Percentiles rank a stretch among this genome's conserved stretches.
phyloP scores from a whole-genome alignment of 352 stramenopile species.

The Peronosclerospora sorghi region DNA sequence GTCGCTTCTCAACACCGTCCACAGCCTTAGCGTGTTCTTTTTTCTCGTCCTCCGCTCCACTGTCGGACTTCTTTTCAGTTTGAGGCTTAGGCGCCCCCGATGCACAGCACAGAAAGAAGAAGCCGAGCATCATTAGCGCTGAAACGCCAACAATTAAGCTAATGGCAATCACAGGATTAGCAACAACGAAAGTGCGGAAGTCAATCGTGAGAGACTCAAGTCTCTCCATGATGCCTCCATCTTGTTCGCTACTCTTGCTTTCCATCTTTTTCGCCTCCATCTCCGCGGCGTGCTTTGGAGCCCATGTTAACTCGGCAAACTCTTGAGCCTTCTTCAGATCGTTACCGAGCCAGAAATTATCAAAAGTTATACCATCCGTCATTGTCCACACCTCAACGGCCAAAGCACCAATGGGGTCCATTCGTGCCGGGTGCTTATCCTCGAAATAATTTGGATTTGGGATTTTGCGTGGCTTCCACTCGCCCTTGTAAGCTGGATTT shows the following conservation, averaged over 20 bases:
- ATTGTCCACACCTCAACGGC: slow-evolving; percentile 89
- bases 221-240: slow-evolving; percentile 35
- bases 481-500: slow-evolving; percentile 89
- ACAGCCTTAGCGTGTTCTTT: slow-evolving; percentile 30
- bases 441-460: slow-evolving; percentile 86
- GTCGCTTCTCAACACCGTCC: slow-evolving; percentile 26
- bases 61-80: slow-evolving; percentile 23
- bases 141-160: slow-evolving; percentile 30
- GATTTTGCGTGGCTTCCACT: slow-evolving; percentile 86
- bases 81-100: slow-evolving; percentile 16
- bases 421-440: slow-evolving; percentile 55
- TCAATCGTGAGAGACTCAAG: slow-evolving; percentile 26
- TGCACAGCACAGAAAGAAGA: slow-evolving; percentile 54
- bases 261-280: slow-evolving; percentile 40
- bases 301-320: slow-evolving; percentile 71
- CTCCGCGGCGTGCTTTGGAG: slow-evolving; percentile 62
- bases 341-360: slow-evolving; percentile 89
- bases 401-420: slow-evolving; percentile 84
- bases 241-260: slow-evolving; percentile 31
- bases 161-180: slow-evolving; percentile 46
- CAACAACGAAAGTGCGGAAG: slow-evolving; percentile 41
- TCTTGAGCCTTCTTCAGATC: slow-evolving; percentile 65
- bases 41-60: slow-evolving; percentile 22
- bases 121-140: slow-evolving; percentile 28
- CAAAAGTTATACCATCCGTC: slow-evolving; percentile 84